Evolutionary conservation across 202 grass and related monocot genomes (phyloP).

Genomic region (Digitaria exilis): DNA sequence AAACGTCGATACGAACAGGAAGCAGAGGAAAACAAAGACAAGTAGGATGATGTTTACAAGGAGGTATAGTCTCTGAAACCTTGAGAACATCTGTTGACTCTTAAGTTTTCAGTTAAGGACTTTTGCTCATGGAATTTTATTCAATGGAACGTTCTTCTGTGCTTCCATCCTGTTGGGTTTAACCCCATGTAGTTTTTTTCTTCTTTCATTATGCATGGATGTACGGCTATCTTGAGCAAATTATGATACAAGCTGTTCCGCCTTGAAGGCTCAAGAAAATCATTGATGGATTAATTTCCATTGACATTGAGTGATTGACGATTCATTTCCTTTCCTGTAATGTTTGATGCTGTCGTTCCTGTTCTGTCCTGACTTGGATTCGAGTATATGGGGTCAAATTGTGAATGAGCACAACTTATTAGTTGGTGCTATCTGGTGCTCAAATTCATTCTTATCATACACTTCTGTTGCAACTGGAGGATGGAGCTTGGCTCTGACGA

Average conservation of each 20-base stretch:
- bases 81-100: not conserved
- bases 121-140: not conserved
- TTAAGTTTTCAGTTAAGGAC: not conserved
- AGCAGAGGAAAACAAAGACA: conserved; percentile 47
- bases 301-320: not conserved
- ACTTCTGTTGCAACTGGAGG: not conserved
- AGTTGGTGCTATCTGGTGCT: not conserved
- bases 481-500: not conserved
- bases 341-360: not conserved
- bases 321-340: not conserved
- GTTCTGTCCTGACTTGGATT: not conserved
- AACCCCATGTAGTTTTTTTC: not conserved
- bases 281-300: not conserved
- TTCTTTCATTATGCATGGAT: not conserved
- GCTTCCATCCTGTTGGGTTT: not conserved
- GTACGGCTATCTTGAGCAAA: not conserved
- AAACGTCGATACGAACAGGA: conserved; percentile 76
- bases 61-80: not conserved
- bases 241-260: not conserved
- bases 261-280: not conserved
- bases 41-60: conserved; percentile 21
- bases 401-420: not conserved
- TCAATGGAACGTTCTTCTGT: not conserved
- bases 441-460: not conserved
- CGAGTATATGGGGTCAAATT: not conserved